A percentile compares a stretch with the other conserved stretches of the same genome.
Conservation (phyloP, 768 basidiomycete genomes). For the Collybiopsis confluens region DNA sequence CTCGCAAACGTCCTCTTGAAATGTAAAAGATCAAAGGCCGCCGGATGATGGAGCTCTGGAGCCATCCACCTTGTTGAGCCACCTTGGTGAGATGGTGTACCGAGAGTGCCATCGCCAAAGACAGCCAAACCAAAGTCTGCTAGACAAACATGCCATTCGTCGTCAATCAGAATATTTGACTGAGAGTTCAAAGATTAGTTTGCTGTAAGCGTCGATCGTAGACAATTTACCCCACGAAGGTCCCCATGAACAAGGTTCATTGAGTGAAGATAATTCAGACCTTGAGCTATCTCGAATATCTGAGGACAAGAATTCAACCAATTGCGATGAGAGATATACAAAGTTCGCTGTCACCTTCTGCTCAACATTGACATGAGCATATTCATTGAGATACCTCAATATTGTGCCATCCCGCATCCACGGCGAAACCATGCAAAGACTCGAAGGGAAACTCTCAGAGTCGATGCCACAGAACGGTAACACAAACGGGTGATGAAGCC, state of each 20-base stretch:
- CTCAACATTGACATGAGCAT: constrained; percentile 3
- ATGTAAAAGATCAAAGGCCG: constrained; percentile 16
- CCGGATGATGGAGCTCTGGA: constrained; percentile 30
- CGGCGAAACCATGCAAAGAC: constrained; percentile 11
- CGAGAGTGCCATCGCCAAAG: constrained; percentile 23
- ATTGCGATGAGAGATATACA: not conserved
- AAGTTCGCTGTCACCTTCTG: not conserved
- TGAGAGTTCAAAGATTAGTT: not conserved
- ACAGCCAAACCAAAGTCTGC: constrained; percentile 30
- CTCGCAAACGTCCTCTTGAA: constrained; percentile 22
- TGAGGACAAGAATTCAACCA: not conserved
- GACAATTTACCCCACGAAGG: constrained; percentile 7
- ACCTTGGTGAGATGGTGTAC: constrained; percentile 19
- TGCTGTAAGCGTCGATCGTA: not conserved
- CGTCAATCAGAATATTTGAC: constrained; percentile 28
- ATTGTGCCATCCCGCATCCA: constrained; percentile 12
- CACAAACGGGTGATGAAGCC: constrained; percentile 13
- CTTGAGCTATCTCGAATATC: constrained; percentile 10
- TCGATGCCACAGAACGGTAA: constrained; percentile 16
- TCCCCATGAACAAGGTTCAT: constrained; percentile 10
- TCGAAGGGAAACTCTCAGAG: constrained; percentile 5
- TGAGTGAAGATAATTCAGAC: constrained; percentile 9
- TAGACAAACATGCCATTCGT: constrained; percentile 26
- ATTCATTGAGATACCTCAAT: constrained; percentile 2
- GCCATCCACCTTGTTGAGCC: constrained; percentile 33